These are phyloP conservation scores for Evansstolkia leycettana DNA, from an alignment of 495 filamentous ascomycete species.

Conservation along the genomic window DNA sequence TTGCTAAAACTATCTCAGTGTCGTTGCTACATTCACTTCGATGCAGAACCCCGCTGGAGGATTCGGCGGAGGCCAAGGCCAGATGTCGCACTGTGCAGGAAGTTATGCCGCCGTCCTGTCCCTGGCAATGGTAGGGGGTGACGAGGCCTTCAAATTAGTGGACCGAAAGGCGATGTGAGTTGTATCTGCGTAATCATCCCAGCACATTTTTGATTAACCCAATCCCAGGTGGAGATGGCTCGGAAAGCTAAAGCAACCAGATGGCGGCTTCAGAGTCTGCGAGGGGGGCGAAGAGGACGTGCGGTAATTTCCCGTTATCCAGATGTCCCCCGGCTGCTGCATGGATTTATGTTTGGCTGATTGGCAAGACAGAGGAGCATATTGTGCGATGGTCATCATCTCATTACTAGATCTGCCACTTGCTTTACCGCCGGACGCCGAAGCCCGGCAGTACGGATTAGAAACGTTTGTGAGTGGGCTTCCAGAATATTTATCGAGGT, in stretches of 20 bases:
- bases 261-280: constrained; percentile 74
- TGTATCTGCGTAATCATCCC: constrained; percentile 1
- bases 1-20: constrained; percentile 20
- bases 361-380: constrained; percentile 54
- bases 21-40: constrained; percentile 57
- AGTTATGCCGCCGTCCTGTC: constrained; percentile 74
- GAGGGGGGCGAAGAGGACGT: constrained; percentile 84
- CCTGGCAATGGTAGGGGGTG: constrained; percentile 62
- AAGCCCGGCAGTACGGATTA: constrained; percentile 32
- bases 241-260: constrained; percentile 64
- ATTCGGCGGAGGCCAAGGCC: constrained; percentile 89
- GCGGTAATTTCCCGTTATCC: constrained; percentile 43
- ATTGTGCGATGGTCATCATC: constrained; percentile 75
- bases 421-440: constrained; percentile 51
- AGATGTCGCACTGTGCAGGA: constrained; percentile 76
- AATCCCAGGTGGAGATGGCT: constrained; percentile 66
- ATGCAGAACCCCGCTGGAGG: constrained; percentile 78
- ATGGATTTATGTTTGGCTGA: constrained; percentile 7
- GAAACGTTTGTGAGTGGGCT: constrained; percentile 53
- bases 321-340: background rate
- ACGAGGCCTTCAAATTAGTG: constrained; percentile 59
- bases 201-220: too few species aligned
- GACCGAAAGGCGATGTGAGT: constrained; percentile 66
- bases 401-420: constrained; percentile 74
- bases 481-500: constrained; percentile 67